Evolutionary conservation across 352 stramenopile genomes (phyloP).

Genomic region (Globisporangium abappressorium): DNA sequence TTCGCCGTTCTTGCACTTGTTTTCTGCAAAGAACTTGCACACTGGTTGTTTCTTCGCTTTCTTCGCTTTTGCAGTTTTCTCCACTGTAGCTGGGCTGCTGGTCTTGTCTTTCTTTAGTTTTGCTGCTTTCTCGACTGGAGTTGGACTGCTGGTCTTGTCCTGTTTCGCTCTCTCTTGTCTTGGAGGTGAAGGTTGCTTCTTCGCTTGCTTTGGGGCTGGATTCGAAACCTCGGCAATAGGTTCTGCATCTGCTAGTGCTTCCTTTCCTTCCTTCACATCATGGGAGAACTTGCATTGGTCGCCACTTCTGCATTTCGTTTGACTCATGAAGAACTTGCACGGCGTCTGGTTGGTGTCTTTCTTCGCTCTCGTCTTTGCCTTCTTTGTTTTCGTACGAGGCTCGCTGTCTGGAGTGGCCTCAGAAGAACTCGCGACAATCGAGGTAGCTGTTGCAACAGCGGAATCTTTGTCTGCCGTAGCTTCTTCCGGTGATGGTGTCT

Average conservation of each 20-base stretch:
- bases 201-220: background rate
- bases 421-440: background rate
- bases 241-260: background rate
- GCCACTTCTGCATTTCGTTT: slow-evolving; percentile 46
- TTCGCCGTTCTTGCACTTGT: slow-evolving; percentile 49
- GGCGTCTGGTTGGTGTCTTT: slow-evolving; percentile 19
- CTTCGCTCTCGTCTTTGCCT: slow-evolving; percentile 1
- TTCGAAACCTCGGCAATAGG: background rate
- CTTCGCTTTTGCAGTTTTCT: slow-evolving; percentile 12
- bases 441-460: background rate
- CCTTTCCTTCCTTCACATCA: slow-evolving; percentile 18
- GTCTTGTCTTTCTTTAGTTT: slow-evolving; percentile 8
- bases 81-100: background rate
- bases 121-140: slow-evolving; percentile 5
- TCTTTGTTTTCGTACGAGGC: background rate
- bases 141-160: background rate
- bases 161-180: slow-evolving; percentile 7
- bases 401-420: background rate
- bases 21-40: slow-evolving; percentile 51
- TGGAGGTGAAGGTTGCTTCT: background rate
- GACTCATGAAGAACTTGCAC: slow-evolving; percentile 52
- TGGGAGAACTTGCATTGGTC: slow-evolving; percentile 70
- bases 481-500: no score
- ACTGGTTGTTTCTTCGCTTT: slow-evolving; percentile 6
- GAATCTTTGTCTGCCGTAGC: background rate